Evolutionary conservation across 2,329 filamentous ascomycete species (phyloP), one percentile per base, ranked within the genome.

Genomic region (Diaporthe sp.): DNA sequence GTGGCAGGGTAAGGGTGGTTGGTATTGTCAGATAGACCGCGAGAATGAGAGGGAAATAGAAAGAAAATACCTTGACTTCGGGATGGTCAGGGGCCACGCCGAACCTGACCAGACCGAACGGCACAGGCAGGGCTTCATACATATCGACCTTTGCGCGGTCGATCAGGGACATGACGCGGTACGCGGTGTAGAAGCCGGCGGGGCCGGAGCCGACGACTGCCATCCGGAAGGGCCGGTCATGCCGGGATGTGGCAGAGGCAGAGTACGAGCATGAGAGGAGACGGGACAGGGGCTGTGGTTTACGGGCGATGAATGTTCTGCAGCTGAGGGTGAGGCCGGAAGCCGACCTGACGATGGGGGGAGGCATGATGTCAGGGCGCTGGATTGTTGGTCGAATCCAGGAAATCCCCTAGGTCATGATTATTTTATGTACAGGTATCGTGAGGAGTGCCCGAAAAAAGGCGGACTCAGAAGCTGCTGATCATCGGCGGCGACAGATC

Each of bases 71-170:
- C 91, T 99, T 99, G 79, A 99, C 97, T 86, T 99, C 96, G 0
- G 97, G 96, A 85, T 99, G 97, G 83, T 99, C 97, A 7, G 97
- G 97, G n/a, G 97, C 97, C 75, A 99, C 97, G 12, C 97, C 97
- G 81, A 97, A 98, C 73, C 97, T 90, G 68, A 98, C 96, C 73
- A 99, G 89, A 1, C 97, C 97, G 82, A 95, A 99, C 0, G 97
- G 97, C 5, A 98, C 95, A 0, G 97, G 97, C 53, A 98, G 86
- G 39, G 95, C 92, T 85, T 99, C 97, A 82, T 98, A 99, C 96
- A 99, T 98, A 84, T 98, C 96, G 31, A 99, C 90, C 69, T 90
- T 89, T 0, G 93, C 92, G 81, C 92, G 87, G 31, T 92, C 88
- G 51, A 97, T 88, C 80, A 92, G 94, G 72, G 91, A 90, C 88